These are phyloP conservation scores for Cyberlindnera subsufficiens DNA, from an alignment of 805 yeast genomes.

Conservation along the genomic window DNA sequence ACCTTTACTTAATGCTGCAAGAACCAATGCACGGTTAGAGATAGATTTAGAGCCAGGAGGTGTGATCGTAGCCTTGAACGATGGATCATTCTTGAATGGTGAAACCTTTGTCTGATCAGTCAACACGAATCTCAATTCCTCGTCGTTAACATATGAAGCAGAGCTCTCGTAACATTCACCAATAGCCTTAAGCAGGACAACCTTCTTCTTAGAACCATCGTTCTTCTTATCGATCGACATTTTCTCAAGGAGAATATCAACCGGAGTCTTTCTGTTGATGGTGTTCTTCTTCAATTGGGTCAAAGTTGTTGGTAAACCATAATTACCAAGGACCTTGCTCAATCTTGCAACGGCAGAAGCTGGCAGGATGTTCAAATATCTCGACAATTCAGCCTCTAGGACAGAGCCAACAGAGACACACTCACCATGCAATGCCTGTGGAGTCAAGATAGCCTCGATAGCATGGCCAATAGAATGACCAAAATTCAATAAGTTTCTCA, in stretches of 20 bases:
- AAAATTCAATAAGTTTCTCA: conserved; percentile 86
- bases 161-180: conserved; percentile 86
- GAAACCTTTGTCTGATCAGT: conserved; percentile 75
- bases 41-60: conserved; percentile 99
- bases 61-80: conserved; percentile 37
- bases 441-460: conserved; percentile 94
- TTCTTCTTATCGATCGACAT: conserved; percentile 97
- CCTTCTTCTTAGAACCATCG: conserved; percentile 85
- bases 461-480: conserved; percentile 99
- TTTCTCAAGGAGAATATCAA: conserved; percentile 65
- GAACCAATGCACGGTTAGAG: conserved; percentile 86
- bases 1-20: conserved; percentile 90
- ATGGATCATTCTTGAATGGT: conserved; percentile 36
- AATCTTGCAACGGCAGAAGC: conserved; percentile 94
- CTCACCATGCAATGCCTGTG: conserved; percentile 95
- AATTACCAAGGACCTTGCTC: conserved; percentile 74
- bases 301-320: conserved; percentile 77
- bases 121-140: conserved; percentile 72
- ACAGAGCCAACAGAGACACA: conserved; percentile 98
- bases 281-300: conserved; percentile 62
- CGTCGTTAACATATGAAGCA: conserved; percentile 81
- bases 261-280: conserved; percentile 66
- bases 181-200: conserved; percentile 75
- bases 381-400: conserved; percentile 90
- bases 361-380: conserved; percentile 81